Percentiles rank a stretch among this genome's conserved stretches.
Evolutionary conservation across 306 rosid genomes (phyloP).

Genomic region (Cucumis melo): DNA sequence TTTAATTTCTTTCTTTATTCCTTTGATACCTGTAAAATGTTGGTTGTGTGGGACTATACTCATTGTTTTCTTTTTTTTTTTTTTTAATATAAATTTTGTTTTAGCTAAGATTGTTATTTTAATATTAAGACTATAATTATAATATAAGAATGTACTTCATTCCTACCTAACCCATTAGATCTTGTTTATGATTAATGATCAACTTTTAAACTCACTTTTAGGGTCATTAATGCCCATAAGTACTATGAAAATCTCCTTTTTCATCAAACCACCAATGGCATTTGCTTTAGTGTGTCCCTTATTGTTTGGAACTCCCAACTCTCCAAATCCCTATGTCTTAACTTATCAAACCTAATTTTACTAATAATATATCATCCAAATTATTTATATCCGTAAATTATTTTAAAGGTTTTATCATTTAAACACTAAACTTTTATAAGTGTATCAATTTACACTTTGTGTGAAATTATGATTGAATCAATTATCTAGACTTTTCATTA

Average conservation of each 20-base stretch:
- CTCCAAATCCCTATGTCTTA: neutral
- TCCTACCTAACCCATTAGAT: conserved; percentile 1
- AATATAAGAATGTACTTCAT: neutral
- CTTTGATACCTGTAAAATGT: neutral
- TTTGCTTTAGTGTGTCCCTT: neutral
- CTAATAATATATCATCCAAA: too few relatives aligned
- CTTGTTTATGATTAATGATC: conserved; percentile 4
- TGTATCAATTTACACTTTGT: too few relatives aligned
- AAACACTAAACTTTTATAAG: too few relatives aligned
- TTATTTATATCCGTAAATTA: too few relatives aligned
- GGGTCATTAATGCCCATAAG: neutral
- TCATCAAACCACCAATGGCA: conserved; percentile 9
- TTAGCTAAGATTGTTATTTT: neutral
- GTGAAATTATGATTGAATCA: too few relatives aligned
- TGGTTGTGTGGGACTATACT: neutral
- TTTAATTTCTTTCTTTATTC: neutral
- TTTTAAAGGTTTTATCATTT: too few relatives aligned
- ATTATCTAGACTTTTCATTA: too few relatives aligned
- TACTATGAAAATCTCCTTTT: conserved; percentile 19
- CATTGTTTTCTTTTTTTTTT: neutral
- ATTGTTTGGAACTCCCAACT: neutral
- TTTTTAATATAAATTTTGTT: neutral
- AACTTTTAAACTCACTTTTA: conserved; percentile 9
- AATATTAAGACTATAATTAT: neutral
- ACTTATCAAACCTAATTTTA: neutral